Base-by-base conservation (phyloP, 495 filamentous ascomycete genomes). In the Talaromyces proteolyticus region DNA sequence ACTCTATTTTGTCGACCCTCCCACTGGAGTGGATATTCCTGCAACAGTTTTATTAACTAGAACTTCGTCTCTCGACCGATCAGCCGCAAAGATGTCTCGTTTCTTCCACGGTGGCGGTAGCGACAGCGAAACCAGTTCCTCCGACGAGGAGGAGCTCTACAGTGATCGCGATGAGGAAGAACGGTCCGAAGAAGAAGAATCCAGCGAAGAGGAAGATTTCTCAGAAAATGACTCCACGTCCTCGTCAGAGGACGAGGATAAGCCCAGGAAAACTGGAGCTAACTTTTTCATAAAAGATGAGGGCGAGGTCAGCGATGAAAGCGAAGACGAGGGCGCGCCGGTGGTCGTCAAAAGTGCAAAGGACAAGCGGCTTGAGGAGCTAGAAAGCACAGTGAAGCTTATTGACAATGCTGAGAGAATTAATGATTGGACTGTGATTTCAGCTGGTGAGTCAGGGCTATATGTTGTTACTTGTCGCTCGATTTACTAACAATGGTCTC, bases 401-500 rank as follows among this genome's bases (percentile, higher is more conserved):
- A 97, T 97, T 53, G 91, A 96, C 57, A 99, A 99, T 75, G 90
- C 88, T 12, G 75, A 91, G 65, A 96, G 94, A 79, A 99, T 97
- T 59, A 88, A 86, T 62, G 94, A 99, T 68, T 99, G 93, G 93
- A 85, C 85, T 55, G 82, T 89, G 40, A 93, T 99, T 58, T 87
- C 90, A 53, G 79, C 83, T 65, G 89, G 91, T 92, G 75, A 63
- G 81, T 76, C 44, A 20, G 24, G 36, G n/a, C n/a, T 19, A 14
- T 12, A 25, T 26, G 18, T 18, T 4, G 46, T 50, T 23, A 34
- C 44, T 10, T 19, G 17, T 21, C 36, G 49, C 49, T 50, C 69
- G 49, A 65, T 52, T 53, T 39, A 42, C 20, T 44, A 5, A 20
- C 38, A 14, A 5, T 41, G 12, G 7, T 17, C 18, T 6, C 29